Evolutionary conservation across 345 rosid genomes (phyloP).

Genomic region (Eucalyptus cloeziana): DNA sequence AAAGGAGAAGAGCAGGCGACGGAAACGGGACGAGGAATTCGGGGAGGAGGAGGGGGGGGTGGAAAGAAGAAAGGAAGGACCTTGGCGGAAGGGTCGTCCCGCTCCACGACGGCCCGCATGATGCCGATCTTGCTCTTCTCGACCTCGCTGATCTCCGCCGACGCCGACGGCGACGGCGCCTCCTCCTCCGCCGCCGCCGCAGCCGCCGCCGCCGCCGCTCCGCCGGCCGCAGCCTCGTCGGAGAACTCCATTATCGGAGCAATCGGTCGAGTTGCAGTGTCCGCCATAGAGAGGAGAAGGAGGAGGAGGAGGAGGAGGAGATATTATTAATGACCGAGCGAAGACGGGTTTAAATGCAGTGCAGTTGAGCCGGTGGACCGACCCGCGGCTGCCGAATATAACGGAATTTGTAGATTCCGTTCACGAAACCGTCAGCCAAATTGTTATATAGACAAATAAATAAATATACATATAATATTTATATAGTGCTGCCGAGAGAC

Average conservation of each 20-base stretch:
- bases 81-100: conserved; percentile 75
- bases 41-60: neutral
- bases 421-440: neutral
- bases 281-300: neutral
- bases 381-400: neutral
- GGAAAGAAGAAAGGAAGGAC: neutral
- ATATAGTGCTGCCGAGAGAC: neutral
- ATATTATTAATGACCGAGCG: neutral
- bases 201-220: neutral
- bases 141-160: conserved; percentile 27
- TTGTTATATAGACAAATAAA: neutral
- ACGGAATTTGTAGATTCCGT: neutral
- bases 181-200: neutral
- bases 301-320: neutral
- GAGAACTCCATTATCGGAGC: neutral
- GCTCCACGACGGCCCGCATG: conserved; percentile 68
- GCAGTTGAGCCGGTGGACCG: neutral
- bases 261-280: neutral
- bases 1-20: neutral
- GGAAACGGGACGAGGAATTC: neutral
- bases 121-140: conserved; percentile 68
- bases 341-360: neutral
- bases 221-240: neutral
- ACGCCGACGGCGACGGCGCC: neutral
- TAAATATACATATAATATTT: no score